Evolutionary conservation across 768 basidiomycete species (phyloP), one percentile per base, ranked within the genome.

Genomic region (Boletus reticulatus): DNA sequence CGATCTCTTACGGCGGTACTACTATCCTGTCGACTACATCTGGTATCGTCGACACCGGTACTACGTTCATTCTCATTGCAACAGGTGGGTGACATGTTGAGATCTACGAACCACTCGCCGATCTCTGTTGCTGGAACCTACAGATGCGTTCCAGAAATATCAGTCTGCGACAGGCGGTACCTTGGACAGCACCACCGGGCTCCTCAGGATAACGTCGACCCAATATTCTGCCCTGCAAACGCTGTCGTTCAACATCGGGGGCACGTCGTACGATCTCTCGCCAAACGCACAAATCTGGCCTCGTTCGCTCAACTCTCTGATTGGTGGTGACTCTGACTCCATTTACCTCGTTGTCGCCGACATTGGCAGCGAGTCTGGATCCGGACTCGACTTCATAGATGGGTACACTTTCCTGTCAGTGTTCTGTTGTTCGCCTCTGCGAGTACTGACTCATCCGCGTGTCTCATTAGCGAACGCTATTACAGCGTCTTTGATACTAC

Each of bases 21-120:
- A 63, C 58, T 5, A 64, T 75, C 22, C 51, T 71, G 20, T 46
- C 61, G 14, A 43, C 20, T 6, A 67, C 67, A 14, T 61, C 74
- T 42, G 73, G 73, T 36, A 73, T 74, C 22, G 63, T 74, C 19
- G 72, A 74, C 49, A 74, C 71, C 1, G 70, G 74, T 34, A 67
- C 62, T 36, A 72, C 64, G 5, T 53, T 72, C n/a, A 59, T 71
- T 34, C 59, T 69, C n/a, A 54, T 67, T 10, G 64, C 70, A 17
- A 32, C 67, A 0, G 43, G 67, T 67, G 29, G 55, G 55, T 19
- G 9, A 3, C 13, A 6, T 34, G 32, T 13, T 29, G 16, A 38
- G 24, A 48, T 24, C 13, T 6, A 22, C 22, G 6, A 16, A 13
- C 27, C n/a, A 19, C 27, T 50, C 17, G 50, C 54, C 44, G 9